A percentile compares a stretch with the other conserved stretches of the same genome.
Conservation (phyloP, 2,329 filamentous ascomycete species). For the Neonectria magnoliae region DNA sequence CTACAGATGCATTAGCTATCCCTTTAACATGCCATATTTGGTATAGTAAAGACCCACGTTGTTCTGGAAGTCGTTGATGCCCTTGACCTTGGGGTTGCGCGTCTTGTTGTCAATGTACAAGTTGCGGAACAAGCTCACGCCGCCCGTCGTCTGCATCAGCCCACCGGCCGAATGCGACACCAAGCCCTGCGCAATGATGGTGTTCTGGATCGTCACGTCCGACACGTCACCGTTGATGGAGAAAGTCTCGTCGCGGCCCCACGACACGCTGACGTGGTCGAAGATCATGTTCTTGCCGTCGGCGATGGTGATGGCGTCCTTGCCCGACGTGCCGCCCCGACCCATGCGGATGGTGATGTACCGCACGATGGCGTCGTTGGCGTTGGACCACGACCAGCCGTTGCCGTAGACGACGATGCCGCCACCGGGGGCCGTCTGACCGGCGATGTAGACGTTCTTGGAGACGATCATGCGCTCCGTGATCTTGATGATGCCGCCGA, state of each 20-base stretch:
- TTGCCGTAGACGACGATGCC: constrained; percentile 65
- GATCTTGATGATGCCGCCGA: constrained; percentile 59
- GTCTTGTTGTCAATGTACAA: constrained; percentile 68
- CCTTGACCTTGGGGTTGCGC: constrained; percentile 66
- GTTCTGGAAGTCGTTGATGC: constrained; percentile 63
- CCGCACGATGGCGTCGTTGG: constrained; percentile 63
- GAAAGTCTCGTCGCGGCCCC: constrained; percentile 67
- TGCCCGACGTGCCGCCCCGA: constrained; percentile 59
- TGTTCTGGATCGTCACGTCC: constrained; percentile 63
- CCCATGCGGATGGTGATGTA: constrained; percentile 66
- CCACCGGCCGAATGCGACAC: constrained; percentile 64
- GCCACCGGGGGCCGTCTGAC: constrained; percentile 60
- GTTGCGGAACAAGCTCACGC: constrained; percentile 62
- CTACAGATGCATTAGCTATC: constrained; percentile 35
- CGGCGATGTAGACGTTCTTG: constrained; percentile 56
- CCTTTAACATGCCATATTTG: accelerated
- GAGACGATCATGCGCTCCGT: constrained; percentile 54
- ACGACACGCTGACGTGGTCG: constrained; percentile 63
- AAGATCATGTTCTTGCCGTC: constrained; percentile 65
- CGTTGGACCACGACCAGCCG: constrained; percentile 61
- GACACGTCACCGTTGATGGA: constrained; percentile 58
- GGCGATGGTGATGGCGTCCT: constrained; percentile 64
- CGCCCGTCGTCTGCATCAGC: constrained; percentile 60
- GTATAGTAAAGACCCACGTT: constrained; percentile 37
- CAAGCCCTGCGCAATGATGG: constrained; percentile 64